phyloP scores from a whole-genome alignment of 1,284 basidiomycete species.

The Irpex rosettiformis region DNA sequence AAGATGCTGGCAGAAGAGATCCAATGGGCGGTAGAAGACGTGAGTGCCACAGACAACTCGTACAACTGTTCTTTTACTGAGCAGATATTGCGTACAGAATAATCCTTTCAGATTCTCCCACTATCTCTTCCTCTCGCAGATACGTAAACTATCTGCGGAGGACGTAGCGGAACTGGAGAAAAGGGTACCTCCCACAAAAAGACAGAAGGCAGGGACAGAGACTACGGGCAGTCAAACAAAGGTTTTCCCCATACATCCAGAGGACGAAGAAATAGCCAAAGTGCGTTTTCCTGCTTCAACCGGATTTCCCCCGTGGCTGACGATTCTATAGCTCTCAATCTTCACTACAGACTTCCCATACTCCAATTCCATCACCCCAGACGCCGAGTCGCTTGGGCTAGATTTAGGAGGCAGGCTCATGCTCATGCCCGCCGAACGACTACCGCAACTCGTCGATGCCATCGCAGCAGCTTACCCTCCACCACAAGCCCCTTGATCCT shows the following conservation, averaged over 20 bases:
- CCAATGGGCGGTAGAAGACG: constrained; percentile 62
- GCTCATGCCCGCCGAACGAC: constrained; percentile 51
- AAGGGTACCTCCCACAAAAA: constrained; percentile 32
- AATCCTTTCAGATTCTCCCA: constrained; percentile 70
- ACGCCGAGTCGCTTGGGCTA: constrained; percentile 75
- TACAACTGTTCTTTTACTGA: not conserved
- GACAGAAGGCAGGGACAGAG: constrained; percentile 31
- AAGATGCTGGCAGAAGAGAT: constrained; percentile 82
- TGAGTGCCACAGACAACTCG: constrained; percentile 29
- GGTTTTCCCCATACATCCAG: constrained; percentile 79
- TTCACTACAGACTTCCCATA: constrained; percentile 67
- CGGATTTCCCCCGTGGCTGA: not conserved
- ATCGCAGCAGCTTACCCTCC: constrained; percentile 28
- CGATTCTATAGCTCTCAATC: constrained; percentile 47
- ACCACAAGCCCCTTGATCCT: constrained; percentile 17
- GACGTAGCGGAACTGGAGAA: constrained; percentile 48
- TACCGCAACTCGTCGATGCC: constrained; percentile 36
- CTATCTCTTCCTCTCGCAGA: constrained; percentile 71
- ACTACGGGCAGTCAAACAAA: constrained; percentile 21
- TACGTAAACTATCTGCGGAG: constrained; percentile 61
- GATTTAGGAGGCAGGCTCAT: constrained; percentile 77
- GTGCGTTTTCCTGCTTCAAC: constrained; percentile 34
- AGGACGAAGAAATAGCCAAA: constrained; percentile 74
- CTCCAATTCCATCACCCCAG: constrained; percentile 58
- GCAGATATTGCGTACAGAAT: constrained; percentile 38